Percentiles rank a stretch among this genome's conserved stretches.
Evolutionary conservation across 306 rosid species (phyloP).

Genomic region (Gillenia trifoliata): DNA sequence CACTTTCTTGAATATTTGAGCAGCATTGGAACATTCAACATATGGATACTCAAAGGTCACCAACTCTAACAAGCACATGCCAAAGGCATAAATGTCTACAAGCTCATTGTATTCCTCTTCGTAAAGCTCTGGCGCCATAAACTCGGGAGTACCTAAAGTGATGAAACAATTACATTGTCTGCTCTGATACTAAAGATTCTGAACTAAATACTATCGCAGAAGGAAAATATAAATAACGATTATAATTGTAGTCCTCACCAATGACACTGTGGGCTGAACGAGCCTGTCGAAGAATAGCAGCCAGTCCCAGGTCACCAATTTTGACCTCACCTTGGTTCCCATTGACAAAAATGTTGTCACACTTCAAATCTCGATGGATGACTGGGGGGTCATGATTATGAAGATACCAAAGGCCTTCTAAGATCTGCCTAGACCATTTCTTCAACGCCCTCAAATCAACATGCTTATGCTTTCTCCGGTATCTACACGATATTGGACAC

Average conservation of each 20-base stretch:
- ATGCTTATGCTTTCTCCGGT: conserved; percentile 87
- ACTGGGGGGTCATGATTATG: conserved; percentile 91
- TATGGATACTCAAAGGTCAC: conserved; percentile 94
- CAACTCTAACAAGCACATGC: conserved; percentile 95
- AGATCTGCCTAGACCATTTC: conserved; percentile 97
- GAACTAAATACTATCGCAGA: not conserved
- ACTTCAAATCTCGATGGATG: conserved; percentile 96
- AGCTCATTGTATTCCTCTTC: conserved; percentile 97
- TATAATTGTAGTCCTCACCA: conserved; percentile 45
- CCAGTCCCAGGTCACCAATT: conserved; percentile 95
- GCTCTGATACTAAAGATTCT: conserved; percentile 14
- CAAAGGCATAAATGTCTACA: conserved; percentile 95
- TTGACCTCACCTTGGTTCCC: conserved; percentile 99
- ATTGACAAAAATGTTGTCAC: conserved; percentile 94
- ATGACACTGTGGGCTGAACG: conserved; percentile 91
- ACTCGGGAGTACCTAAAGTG: conserved; percentile 84
- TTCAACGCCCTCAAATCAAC: conserved; percentile 96
- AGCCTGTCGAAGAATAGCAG: conserved; percentile 91
- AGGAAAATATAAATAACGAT: conserved; percentile 1
- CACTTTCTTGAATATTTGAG: conserved; percentile 99
- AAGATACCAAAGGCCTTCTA: conserved; percentile 94
- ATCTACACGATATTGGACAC: conserved; percentile 41
- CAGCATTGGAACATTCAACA: conserved; percentile 88
- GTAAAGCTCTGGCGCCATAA: conserved; percentile 98
- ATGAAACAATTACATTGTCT: conserved; percentile 12